A percentile compares a stretch with the other conserved stretches of the same genome.
phyloP scores from a whole-genome alignment of 2,329 filamentous ascomycete genomes.

The Graphilbum fragrans region DNA sequence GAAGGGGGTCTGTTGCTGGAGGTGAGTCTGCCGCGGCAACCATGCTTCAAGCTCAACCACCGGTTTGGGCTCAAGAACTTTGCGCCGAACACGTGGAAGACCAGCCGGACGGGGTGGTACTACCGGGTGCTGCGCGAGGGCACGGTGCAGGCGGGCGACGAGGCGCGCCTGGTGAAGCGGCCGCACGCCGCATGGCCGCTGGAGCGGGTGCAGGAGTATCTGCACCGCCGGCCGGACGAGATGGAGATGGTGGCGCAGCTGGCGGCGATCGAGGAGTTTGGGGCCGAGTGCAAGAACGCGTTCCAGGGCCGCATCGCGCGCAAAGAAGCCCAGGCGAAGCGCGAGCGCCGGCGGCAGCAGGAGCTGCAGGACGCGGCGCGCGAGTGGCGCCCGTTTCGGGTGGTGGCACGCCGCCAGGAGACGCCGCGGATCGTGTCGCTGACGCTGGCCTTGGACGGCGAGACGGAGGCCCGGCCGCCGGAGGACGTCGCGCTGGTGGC shows the following conservation, averaged over 20 bases:
- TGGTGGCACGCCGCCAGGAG: slow-evolving; percentile 37
- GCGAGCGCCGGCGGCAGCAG: background rate
- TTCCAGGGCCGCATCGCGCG: slow-evolving; percentile 41
- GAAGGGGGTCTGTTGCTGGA: slow-evolving; percentile 36
- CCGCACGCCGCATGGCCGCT: slow-evolving; percentile 49
- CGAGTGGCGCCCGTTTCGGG: slow-evolving; percentile 30
- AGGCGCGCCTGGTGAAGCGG: slow-evolving; percentile 42
- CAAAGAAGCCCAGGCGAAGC: slow-evolving; percentile 15
- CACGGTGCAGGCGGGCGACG: slow-evolving; percentile 40
- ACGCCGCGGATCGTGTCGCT: slow-evolving; percentile 39
- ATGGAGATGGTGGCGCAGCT: slow-evolving; percentile 39
- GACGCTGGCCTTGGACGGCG: slow-evolving; percentile 29
- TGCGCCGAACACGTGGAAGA: slow-evolving; percentile 42
- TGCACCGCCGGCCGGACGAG: slow-evolving; percentile 42
- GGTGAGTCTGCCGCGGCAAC: slow-evolving; percentile 48
- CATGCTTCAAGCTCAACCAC: slow-evolving; percentile 59
- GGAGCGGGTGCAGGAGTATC: slow-evolving; percentile 48
- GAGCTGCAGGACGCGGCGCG: slow-evolving; percentile 2
- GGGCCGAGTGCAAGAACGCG: slow-evolving; percentile 31
- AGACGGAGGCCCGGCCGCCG: slow-evolving; percentile 16
- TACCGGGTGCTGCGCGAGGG: slow-evolving; percentile 49
- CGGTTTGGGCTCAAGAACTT: slow-evolving; percentile 53
- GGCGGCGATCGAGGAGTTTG: slow-evolving; percentile 35
- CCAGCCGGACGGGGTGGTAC: slow-evolving; percentile 52
- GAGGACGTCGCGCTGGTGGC: slow-evolving; percentile 19